Percentiles rank a stretch among this genome's conserved stretches.
These are phyloP conservation scores for Botrytis medusae DNA, from an alignment of 2,329 filamentous ascomycete genomes.

Conservation along the genomic window DNA sequence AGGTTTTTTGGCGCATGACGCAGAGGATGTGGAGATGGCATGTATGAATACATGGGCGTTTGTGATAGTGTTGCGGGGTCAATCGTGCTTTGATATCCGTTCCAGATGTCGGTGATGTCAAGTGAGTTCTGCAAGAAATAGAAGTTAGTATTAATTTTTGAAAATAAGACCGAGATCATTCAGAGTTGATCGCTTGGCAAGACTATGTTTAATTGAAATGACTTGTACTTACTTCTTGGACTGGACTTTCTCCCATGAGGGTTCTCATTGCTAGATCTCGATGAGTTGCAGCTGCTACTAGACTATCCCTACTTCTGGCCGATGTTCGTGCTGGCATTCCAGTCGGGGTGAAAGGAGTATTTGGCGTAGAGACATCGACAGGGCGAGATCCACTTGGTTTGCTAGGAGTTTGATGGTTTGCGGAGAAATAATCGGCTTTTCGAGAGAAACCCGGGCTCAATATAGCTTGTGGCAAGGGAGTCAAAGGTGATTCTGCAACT, in stretches of 20 bases:
- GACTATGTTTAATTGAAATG: background rate
- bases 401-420: background rate
- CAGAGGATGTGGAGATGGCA: background rate
- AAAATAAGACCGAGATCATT: background rate
- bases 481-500: background rate
- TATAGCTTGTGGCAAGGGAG: background rate
- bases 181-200: background rate
- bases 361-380: too few relatives aligned
- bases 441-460: background rate
- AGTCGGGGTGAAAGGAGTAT: background rate
- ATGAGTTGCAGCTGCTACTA: background rate
- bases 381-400: background rate
- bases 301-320: background rate
- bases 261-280: background rate
- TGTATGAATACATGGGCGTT: background rate
- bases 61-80: background rate
- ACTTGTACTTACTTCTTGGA: slow-evolving; percentile 5
- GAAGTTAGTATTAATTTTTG: background rate
- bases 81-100: background rate
- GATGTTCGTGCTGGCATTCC: background rate
- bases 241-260: background rate
- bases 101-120: background rate
- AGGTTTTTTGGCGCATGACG: too few relatives aligned
- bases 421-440: background rate
- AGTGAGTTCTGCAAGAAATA: background rate